Evolutionary conservation across 169 alveolate species (phyloP).

Genomic region (Cryptosporidium bovis): DNA sequence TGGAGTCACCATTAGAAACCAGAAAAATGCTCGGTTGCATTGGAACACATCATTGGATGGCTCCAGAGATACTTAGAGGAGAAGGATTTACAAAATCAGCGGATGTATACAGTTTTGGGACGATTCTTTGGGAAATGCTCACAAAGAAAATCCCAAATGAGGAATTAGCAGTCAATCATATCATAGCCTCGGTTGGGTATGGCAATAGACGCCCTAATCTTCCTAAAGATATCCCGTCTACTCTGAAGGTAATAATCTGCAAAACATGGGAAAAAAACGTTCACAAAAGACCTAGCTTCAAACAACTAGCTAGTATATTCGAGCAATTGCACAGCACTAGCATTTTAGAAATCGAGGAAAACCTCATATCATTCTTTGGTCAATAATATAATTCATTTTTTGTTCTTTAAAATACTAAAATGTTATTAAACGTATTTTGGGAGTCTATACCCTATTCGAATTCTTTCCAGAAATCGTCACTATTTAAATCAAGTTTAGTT

Average conservation of each 20-base stretch:
- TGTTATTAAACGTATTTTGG: background rate
- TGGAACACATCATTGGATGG: slow-evolving; percentile 91
- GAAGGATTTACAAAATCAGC: slow-evolving; percentile 83
- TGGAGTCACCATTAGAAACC: slow-evolving; percentile 76
- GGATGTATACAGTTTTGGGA: slow-evolving; percentile 87
- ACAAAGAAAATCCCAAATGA: slow-evolving; percentile 83
- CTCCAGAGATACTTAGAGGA: slow-evolving; percentile 87
- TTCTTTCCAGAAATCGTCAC: slow-evolving; percentile 74
- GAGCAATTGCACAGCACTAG: slow-evolving; percentile 51
- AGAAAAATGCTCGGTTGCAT: slow-evolving; percentile 81
- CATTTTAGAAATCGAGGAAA: slow-evolving; percentile 69
- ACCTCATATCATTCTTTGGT: slow-evolving; percentile 60
- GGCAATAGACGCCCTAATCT: slow-evolving; percentile 44
- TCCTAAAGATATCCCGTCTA: slow-evolving; percentile 37
- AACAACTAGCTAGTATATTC: slow-evolving; percentile 45
- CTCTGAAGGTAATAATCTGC: slow-evolving; percentile 10
- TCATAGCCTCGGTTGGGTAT: slow-evolving; percentile 80
- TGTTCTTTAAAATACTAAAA: too few relatives aligned
- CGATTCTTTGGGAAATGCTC: slow-evolving; percentile 87
- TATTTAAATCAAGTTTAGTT: slow-evolving; percentile 43
- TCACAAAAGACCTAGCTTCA: slow-evolving; percentile 41
- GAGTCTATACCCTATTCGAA: slow-evolving; percentile 1
- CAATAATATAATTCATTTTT: slow-evolving; percentile 15
- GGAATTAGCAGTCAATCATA: slow-evolving; percentile 77
- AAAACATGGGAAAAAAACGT: slow-evolving; percentile 69